Base-by-base conservation (phyloP, 2,329 filamentous ascomycete genomes). In the Talaromyces sp. region DNA sequence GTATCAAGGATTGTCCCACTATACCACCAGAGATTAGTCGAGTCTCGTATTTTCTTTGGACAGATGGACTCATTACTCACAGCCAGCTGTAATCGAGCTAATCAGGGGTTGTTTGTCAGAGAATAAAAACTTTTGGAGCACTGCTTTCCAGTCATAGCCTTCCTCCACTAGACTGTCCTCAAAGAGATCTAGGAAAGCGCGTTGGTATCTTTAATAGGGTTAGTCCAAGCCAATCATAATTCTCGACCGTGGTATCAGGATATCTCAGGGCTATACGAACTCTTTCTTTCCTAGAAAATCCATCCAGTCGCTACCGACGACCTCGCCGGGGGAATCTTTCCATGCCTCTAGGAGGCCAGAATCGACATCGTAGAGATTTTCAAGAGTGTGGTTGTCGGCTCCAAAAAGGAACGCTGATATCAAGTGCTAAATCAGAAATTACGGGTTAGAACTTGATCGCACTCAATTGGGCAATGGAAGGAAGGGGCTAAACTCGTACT, bases 1-100 rank as follows among this genome's bases (percentile, higher is more conserved):
- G 94, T 59, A 97, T 94, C n/a, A 97, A 78, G 1, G 93, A 89
- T 67, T 97, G 90, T 17, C 88, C 93, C 61, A 96, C 89, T 93
- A 63, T 2, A 11, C 2, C 15, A 17, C n/a, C n/a, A 17, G 3
- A 13, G 3, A 2, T 52, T 3, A 52, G 33, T n/a, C 17, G 5
- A 37, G 31, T 41, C 17, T 8, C 11, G 9, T 22, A 1, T n/a
- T 10, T 25, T 4, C 9, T 13, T 5, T 9, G 11, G 15, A 22
- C 53, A 76, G 22, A 35, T 25, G 11, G 10, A 39, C 3, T 15
- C 36, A 13, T 13, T 13, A 74, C 89, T 58, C 83, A 94, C 90
- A 81, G 56, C 90, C 91, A 45, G 86, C 82, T 56, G 95, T 84
- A 39, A 97, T 75, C 37, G 87, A 86, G 74, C 95, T 89, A 66